Conservation (phyloP, 805 yeast species). For the Candida pini region DNA sequence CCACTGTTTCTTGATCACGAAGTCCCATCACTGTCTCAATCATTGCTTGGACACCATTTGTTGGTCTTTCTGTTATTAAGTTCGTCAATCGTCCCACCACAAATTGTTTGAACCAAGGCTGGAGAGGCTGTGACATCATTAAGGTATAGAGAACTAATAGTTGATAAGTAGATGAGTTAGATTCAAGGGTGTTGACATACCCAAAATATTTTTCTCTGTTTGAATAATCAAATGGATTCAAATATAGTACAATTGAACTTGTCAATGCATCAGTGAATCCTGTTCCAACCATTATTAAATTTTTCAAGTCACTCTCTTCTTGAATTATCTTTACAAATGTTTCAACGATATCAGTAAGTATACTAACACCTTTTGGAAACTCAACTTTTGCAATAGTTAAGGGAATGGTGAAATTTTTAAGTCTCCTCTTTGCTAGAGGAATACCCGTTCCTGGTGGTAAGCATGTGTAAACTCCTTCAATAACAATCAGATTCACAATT, state of each 20-base stretch:
- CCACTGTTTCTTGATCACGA: conserved; percentile 65
- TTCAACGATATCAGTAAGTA: conserved; percentile 23
- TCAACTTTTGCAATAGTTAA: conserved; percentile 18
- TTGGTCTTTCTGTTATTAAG: conserved; percentile 46
- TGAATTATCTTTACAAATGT: conserved; percentile 32
- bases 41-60: conserved; percentile 62
- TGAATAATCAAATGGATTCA: conserved; percentile 21
- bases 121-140: conserved; percentile 44
- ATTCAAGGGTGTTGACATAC: conserved; percentile 27
- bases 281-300: conserved; percentile 55
- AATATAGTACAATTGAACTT: conserved; percentile 38
- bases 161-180: conserved; percentile 58
- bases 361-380: conserved; percentile 8
- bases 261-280: conserved; percentile 59
- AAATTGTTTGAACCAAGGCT: conserved; percentile 39
- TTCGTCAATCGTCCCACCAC: conserved; percentile 46
- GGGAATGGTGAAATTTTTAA: conserved; percentile 39
- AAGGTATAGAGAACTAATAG: conserved; percentile 56
- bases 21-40: conserved; percentile 75
- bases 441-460: conserved; percentile 54
- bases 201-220: conserved; percentile 3
- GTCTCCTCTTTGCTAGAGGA: conserved; percentile 54
- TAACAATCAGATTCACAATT: conserved; percentile 56
- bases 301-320: conserved; percentile 43
- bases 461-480: conserved; percentile 67